These are phyloP conservation scores for Trypanosoma caninum DNA, from an alignment of 208 protist species.

Conservation along the genomic window DNA sequence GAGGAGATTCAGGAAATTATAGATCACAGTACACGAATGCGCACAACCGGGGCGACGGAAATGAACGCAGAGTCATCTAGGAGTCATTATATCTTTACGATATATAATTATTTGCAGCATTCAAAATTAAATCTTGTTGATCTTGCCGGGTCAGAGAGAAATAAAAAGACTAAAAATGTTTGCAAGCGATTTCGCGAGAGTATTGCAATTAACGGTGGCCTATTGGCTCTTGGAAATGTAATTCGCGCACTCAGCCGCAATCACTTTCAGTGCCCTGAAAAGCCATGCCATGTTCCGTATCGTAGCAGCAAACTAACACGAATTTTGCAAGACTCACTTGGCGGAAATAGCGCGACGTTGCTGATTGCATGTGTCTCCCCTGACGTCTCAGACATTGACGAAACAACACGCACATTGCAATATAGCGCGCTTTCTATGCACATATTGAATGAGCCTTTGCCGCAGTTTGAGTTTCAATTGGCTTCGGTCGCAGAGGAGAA, in stretches of 20 bases:
- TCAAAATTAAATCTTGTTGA: slow-evolving; percentile 93
- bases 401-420: slow-evolving; percentile 88
- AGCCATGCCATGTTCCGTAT: slow-evolving; percentile 72
- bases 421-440: slow-evolving; percentile 91
- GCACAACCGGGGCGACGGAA: slow-evolving; percentile 87
- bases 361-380: slow-evolving; percentile 88
- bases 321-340: slow-evolving; percentile 87
- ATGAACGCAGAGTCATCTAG: slow-evolving; percentile 89
- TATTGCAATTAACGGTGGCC: slow-evolving; percentile 89
- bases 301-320: slow-evolving; percentile 90
- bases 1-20: slow-evolving; percentile 70
- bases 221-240: slow-evolving; percentile 93
- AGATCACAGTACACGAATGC: slow-evolving; percentile 57
- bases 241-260: slow-evolving; percentile 83
- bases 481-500: slow-evolving; percentile 22
- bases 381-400: slow-evolving; percentile 65
- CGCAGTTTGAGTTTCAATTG: slow-evolving; percentile 40
- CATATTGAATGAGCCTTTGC: slow-evolving; percentile 79
- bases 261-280: slow-evolving; percentile 23
- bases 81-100: slow-evolving; percentile 91
- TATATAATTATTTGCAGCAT: slow-evolving; percentile 58
- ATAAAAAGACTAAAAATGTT: slow-evolving; percentile 78
- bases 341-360: slow-evolving; percentile 80
- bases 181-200: slow-evolving; percentile 89
- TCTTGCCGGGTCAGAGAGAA: slow-evolving; percentile 88